Conservation (phyloP, 805 yeast species). For the Saturnispora ahearnii region DNA sequence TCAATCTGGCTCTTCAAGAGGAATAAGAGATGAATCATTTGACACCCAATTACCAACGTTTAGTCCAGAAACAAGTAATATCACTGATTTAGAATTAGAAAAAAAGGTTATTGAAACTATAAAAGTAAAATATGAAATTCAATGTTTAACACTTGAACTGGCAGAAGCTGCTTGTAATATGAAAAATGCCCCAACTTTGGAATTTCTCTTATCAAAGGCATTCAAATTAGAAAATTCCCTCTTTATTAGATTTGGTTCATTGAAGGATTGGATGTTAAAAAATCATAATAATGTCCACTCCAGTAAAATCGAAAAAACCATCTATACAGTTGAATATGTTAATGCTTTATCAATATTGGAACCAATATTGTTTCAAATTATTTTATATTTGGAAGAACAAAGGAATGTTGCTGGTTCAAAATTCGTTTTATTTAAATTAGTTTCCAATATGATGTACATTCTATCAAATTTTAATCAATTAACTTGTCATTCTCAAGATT, state of each 20-base stretch:
- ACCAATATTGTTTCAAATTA: constrained; percentile 34
- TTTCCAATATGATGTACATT: constrained; percentile 26
- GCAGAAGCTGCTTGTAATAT: constrained; percentile 34
- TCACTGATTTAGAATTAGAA: constrained; percentile 34
- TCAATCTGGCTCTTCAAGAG: constrained; percentile 39
- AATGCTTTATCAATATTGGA: constrained; percentile 29
- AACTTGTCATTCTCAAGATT: constrained; percentile 23
- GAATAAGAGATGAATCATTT: constrained; percentile 31
- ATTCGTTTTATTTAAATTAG: constrained; percentile 30
- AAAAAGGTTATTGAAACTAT: constrained; percentile 30
- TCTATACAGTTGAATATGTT: constrained; percentile 17
- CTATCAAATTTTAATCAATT: constrained; percentile 31
- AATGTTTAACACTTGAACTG: constrained; percentile 27
- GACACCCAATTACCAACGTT: constrained; percentile 46
- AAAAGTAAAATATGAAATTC: constrained; percentile 24
- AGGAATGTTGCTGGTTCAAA: constrained; percentile 30
- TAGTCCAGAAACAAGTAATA: constrained; percentile 28
- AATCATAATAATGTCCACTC: constrained; percentile 13
- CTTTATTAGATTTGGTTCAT: constrained; percentile 24
- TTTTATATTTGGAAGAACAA: constrained; percentile 28
- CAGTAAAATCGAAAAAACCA: constrained; percentile 19
- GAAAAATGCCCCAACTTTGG: constrained; percentile 29
- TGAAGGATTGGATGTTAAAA: constrained; percentile 23
- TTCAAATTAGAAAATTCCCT: constrained; percentile 31
- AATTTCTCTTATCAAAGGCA: constrained; percentile 29